phyloP scores from a whole-genome alignment of 1,139 yeast genomes.

The Hemisphaericaspora xylanilytica region DNA sequence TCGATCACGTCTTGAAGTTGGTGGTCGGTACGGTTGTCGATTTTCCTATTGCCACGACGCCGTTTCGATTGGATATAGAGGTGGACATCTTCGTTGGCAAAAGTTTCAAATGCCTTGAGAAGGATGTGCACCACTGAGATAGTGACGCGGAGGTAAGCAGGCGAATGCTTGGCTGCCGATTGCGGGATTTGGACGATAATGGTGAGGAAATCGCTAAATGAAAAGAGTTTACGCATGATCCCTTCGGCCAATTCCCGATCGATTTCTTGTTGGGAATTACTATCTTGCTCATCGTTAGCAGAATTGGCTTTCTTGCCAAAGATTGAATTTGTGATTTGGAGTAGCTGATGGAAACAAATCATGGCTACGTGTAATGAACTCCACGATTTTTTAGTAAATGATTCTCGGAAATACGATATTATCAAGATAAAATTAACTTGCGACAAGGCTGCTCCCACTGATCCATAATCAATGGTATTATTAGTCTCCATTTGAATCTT shows the following conservation, averaged over 20 bases:
- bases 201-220: constrained; percentile 62
- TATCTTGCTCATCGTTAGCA: too few species aligned
- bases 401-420: constrained; percentile 53
- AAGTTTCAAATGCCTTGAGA: constrained; percentile 65
- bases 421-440: constrained; percentile 65
- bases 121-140: constrained; percentile 67
- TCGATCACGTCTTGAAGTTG: constrained; percentile 37
- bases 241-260: constrained; percentile 50
- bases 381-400: constrained; percentile 51
- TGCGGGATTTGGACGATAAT: constrained; percentile 61
- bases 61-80: constrained; percentile 54
- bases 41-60: constrained; percentile 29
- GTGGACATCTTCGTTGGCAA: constrained; percentile 60
- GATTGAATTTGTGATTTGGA: constrained; percentile 54
- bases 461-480: constrained; percentile 45
- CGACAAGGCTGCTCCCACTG: constrained; percentile 65
- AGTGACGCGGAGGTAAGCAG: constrained; percentile 58
- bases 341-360: constrained; percentile 64
- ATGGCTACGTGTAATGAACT: constrained; percentile 67
- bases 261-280: constrained; percentile 49
- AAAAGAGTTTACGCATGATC: constrained; percentile 51
- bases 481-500: constrained; percentile 16
- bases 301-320: constrained; percentile 29
- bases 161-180: constrained; percentile 63
- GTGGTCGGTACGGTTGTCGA: constrained; percentile 28